A percentile compares a stretch with the other conserved stretches of the same genome.
These are phyloP conservation scores for Grigorovia humatica DNA, from an alignment of 805 yeast genomes.

Conservation along the genomic window DNA sequence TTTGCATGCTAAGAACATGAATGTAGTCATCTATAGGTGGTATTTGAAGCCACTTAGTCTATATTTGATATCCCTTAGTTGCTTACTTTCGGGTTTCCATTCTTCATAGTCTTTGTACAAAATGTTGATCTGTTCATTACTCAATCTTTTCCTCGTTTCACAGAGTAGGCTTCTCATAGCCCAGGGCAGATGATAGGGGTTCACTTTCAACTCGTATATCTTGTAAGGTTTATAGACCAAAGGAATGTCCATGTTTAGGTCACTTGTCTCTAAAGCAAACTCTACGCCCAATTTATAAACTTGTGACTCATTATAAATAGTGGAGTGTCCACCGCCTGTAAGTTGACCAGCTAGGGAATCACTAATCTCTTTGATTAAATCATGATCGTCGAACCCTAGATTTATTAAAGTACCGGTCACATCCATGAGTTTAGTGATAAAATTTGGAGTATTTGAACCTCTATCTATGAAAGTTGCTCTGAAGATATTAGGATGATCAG, in stretches of 20 bases:
- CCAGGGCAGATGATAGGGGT: slow-evolving; percentile 90
- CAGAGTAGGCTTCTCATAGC: slow-evolving; percentile 73
- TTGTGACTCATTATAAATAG: slow-evolving; percentile 70
- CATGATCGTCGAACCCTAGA: slow-evolving; percentile 74
- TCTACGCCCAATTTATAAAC: slow-evolving; percentile 76
- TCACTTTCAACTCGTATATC: slow-evolving; percentile 55
- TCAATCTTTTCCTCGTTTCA: slow-evolving; percentile 46
- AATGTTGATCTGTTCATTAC: slow-evolving; percentile 46
- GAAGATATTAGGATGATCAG: slow-evolving; percentile 80
- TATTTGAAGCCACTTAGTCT: slow-evolving; percentile 48
- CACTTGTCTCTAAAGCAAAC: slow-evolving; percentile 66
- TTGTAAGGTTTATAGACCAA: slow-evolving; percentile 37
- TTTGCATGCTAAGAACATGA: neutral
- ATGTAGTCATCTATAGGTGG: slow-evolving; percentile 3
- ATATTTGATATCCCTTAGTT: slow-evolving; percentile 73
- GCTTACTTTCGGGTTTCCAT: slow-evolving; percentile 84
- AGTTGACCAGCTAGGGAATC: slow-evolving; percentile 74
- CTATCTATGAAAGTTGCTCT: slow-evolving; percentile 86
- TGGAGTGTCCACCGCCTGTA: slow-evolving; percentile 94
- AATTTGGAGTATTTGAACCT: slow-evolving; percentile 65
- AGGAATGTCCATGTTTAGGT: slow-evolving; percentile 35
- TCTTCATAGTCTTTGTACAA: slow-evolving; percentile 62
- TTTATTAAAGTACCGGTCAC: slow-evolving; percentile 67
- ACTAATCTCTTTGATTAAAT: slow-evolving; percentile 76
- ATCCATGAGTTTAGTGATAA: slow-evolving; percentile 63